These are phyloP conservation scores for Cladochytrium tenue DNA, from an alignment of 371 early-diverging fungal species.

Conservation along the genomic window DNA sequence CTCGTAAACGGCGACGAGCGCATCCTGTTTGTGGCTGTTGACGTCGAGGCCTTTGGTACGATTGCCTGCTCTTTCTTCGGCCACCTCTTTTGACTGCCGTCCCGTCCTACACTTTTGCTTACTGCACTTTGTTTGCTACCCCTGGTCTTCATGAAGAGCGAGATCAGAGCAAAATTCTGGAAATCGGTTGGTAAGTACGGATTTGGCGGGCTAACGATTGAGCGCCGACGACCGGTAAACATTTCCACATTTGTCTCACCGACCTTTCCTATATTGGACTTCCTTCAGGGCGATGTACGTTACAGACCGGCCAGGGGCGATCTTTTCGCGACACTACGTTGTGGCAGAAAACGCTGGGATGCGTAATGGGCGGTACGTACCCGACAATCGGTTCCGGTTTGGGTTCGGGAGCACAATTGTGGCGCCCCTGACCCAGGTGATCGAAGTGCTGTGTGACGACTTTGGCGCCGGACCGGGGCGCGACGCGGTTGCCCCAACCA, in stretches of 20 bases:
- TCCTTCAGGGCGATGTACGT: constrained; percentile 19
- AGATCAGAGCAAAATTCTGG: constrained; percentile 14
- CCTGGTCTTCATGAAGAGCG: constrained; percentile 1
- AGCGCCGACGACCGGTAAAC: no score
- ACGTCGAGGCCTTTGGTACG: constrained; percentile 22
- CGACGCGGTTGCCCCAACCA: neutral
- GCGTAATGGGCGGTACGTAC: constrained; percentile 13
- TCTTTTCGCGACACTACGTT: constrained; percentile 17
- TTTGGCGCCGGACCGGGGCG: neutral
- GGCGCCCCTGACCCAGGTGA: constrained; percentile 10
- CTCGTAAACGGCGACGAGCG: neutral
- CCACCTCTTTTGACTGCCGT: no score
- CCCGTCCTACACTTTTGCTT: no score
- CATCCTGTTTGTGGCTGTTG: constrained; percentile 14
- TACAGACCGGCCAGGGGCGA: constrained; percentile 1
- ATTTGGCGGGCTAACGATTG: no score
- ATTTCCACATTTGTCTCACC: no score
- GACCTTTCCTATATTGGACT: no score
- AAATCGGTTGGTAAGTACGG: constrained; percentile 25
- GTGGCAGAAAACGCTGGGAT: constrained; percentile 13
- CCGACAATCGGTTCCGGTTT: constrained; percentile 17
- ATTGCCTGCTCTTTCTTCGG: no score
- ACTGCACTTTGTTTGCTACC: no score
- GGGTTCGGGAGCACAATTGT: constrained; percentile 19
- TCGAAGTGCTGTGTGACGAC: constrained; percentile 11